Percentiles rank a stretch among this genome's conserved stretches.
phyloP scores from a whole-genome alignment of 148 eudicot species.

The Silene latifolia region DNA sequence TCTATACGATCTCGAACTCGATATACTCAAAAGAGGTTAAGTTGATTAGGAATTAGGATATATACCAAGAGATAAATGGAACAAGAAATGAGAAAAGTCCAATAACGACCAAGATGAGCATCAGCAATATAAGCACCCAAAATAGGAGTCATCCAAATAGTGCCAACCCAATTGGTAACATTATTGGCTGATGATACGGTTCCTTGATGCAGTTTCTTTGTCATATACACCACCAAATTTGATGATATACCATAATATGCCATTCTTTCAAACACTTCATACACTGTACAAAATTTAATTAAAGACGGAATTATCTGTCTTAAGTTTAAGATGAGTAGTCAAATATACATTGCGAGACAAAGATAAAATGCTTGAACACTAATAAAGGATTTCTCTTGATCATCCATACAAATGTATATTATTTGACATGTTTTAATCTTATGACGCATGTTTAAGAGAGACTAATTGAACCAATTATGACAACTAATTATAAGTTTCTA shows the following conservation, averaged over 20 bases:
- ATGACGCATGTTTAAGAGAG: no score
- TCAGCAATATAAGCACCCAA: slow-evolving; percentile 86
- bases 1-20: no score
- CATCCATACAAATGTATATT: no score
- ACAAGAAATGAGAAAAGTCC: slow-evolving; percentile 65
- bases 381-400: no score
- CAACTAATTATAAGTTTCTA: not conserved
- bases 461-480: no score
- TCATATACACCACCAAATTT: slow-evolving; percentile 68
- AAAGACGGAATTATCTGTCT: no score
- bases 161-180: slow-evolving; percentile 87
- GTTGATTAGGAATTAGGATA: no score
- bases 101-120: slow-evolving; percentile 74
- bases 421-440: no score
- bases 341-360: no score
- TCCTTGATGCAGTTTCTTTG: slow-evolving; percentile 72
- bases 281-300: slow-evolving; percentile 33
- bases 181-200: slow-evolving; percentile 63
- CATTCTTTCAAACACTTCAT: slow-evolving; percentile 82
- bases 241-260: slow-evolving; percentile 84
- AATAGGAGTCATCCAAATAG: slow-evolving; percentile 79
- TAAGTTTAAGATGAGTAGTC: no score
- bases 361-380: no score
- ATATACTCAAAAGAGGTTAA: no score
- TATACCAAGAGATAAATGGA: slow-evolving; percentile 58